Conservation (phyloP, 805 yeast genomes). For the Scheffersomyces coipomensis region DNA sequence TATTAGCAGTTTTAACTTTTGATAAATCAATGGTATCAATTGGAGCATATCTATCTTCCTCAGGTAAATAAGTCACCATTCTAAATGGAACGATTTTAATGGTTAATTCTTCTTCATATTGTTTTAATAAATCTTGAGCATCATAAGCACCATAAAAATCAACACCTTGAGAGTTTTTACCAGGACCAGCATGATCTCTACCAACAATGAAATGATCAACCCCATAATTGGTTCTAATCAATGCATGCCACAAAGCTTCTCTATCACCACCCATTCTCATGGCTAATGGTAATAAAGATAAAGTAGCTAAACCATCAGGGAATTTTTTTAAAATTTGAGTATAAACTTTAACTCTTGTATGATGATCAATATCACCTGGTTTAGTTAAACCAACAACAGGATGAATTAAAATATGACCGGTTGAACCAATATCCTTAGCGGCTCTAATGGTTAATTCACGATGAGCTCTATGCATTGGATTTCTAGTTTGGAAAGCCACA, state of each 20-base stretch:
- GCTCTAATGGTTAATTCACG: slow-evolving; percentile 95
- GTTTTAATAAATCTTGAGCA: slow-evolving; percentile 85
- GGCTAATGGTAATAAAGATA: slow-evolving; percentile 87
- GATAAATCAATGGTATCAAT: slow-evolving; percentile 84
- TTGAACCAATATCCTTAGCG: slow-evolving; percentile 87
- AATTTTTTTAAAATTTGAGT: slow-evolving; percentile 88
- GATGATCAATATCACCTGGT: slow-evolving; percentile 98
- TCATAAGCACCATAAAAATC: slow-evolving; percentile 97
- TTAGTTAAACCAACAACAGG: slow-evolving; percentile 97
- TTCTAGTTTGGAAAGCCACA: slow-evolving; percentile 97
- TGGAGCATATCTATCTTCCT: slow-evolving; percentile 92
- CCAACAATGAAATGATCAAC: slow-evolving; percentile 97
- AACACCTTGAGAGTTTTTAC: slow-evolving; percentile 79
- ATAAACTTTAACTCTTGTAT: slow-evolving; percentile 94
- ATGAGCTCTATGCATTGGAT: slow-evolving; percentile 99
- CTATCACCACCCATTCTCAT: slow-evolving; percentile 99
- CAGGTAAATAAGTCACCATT: slow-evolving; percentile 95
- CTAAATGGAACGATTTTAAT: slow-evolving; percentile 94
- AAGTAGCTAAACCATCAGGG: slow-evolving; percentile 90
- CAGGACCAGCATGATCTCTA: slow-evolving; percentile 98
- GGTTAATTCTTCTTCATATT: slow-evolving; percentile 71
- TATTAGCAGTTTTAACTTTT: slow-evolving; percentile 75
- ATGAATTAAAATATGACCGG: slow-evolving; percentile 75
- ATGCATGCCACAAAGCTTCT: slow-evolving; percentile 98
- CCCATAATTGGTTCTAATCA: slow-evolving; percentile 93